A percentile compares a stretch with the other conserved stretches of the same genome.
These are phyloP conservation scores for Phaeosphaeriaceae sp. DNA, from an alignment of 2,329 filamentous ascomycete species.

Conservation along the genomic window DNA sequence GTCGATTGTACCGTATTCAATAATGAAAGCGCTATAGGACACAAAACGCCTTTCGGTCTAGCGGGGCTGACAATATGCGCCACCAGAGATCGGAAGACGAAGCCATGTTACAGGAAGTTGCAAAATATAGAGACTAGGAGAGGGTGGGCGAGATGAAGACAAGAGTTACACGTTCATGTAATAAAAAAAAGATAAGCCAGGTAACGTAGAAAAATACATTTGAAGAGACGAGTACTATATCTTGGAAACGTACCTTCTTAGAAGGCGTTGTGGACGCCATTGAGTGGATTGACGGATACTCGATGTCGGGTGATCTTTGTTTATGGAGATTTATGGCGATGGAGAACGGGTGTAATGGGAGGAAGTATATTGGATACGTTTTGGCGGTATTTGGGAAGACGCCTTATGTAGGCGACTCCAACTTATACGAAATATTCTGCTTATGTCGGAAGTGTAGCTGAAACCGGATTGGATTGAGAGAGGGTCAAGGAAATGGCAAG, in stretches of 20 bases:
- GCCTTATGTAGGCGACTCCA: slow-evolving; percentile 14
- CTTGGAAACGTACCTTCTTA: slow-evolving; percentile 17
- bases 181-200: too few relatives aligned
- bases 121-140: too few relatives aligned
- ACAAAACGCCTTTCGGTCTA: too few relatives aligned
- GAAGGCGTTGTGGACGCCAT: slow-evolving; percentile 10
- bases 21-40: too few relatives aligned
- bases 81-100: too few relatives aligned
- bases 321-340: slow-evolving; percentile 35
- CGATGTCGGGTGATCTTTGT: slow-evolving; percentile 13
- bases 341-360: slow-evolving; percentile 38
- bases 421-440: slow-evolving; percentile 1
- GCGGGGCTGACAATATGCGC: too few relatives aligned
- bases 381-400: slow-evolving; percentile 18
- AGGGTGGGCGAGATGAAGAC: too few relatives aligned
- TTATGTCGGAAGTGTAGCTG: background rate
- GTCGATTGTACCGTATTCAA: too few relatives aligned
- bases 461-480: background rate
- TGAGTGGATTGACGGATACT: slow-evolving; percentile 27
- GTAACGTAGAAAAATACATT: too few relatives aligned
- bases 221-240: background rate
- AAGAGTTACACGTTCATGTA: too few relatives aligned
- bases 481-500: too few relatives aligned
- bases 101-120: too few relatives aligned
- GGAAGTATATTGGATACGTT: slow-evolving; percentile 42